phyloP scores from a whole-genome alignment of 2,329 filamentous ascomycete species.

The Chrysosporium keratinophilum region DNA sequence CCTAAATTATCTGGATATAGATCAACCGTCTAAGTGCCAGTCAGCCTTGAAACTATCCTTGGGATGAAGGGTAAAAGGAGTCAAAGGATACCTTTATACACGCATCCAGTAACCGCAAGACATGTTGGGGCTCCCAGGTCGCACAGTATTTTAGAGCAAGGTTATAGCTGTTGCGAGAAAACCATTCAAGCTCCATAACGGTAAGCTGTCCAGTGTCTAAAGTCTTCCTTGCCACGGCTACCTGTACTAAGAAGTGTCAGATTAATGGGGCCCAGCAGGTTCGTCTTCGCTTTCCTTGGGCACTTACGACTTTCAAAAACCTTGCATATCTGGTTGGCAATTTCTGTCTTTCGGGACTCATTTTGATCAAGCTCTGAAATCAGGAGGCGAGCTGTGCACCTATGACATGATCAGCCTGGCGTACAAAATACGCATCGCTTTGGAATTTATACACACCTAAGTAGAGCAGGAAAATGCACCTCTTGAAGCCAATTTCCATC shows the following conservation, averaged over 20 bases:
- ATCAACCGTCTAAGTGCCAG: conserved; percentile 39
- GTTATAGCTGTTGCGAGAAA: conserved; percentile 73
- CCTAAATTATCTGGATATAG: conserved; percentile 24
- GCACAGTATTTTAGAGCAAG: conserved; percentile 54
- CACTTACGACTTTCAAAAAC: conserved; percentile 43
- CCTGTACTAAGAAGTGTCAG: conserved; percentile 34
- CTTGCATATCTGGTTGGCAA: conserved; percentile 44
- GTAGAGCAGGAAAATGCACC: conserved; percentile 52
- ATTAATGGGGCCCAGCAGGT: neutral
- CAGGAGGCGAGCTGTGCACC: conserved; percentile 39
- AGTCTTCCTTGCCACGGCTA: conserved; percentile 34
- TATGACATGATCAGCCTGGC: conserved; percentile 16
- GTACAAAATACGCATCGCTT: neutral
- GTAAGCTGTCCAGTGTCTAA: conserved; percentile 47
- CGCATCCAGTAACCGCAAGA: conserved; percentile 45
- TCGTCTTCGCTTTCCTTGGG: neutral
- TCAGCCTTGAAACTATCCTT: neutral
- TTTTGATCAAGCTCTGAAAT: conserved; percentile 34
- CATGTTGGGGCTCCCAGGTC: conserved; percentile 45
- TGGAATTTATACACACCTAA: conserved; percentile 46
- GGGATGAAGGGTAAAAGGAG: neutral
- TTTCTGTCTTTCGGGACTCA: conserved; percentile 17
- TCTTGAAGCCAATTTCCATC: conserved; percentile 39
- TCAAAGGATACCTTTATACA: conserved; percentile 34
- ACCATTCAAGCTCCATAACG: conserved; percentile 65